These are phyloP conservation scores for Trypanosoma grayi DNA, from an alignment of 208 protist genomes.

Conservation along the genomic window DNA sequence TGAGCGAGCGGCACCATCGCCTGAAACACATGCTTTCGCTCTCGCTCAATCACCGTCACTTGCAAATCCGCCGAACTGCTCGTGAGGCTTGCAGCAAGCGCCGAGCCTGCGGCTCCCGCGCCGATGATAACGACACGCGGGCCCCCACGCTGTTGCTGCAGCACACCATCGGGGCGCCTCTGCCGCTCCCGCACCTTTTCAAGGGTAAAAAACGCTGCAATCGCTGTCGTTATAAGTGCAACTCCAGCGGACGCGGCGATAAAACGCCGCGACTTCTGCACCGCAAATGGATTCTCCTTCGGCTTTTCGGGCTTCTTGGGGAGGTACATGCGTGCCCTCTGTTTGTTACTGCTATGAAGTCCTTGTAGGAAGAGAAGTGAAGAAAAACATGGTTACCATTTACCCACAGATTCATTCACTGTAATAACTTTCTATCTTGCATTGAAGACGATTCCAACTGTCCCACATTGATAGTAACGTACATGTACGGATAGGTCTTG, in stretches of 20 bases:
- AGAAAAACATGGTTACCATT: too few species aligned
- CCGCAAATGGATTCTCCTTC: conserved; percentile 46
- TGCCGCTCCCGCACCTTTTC: conserved; percentile 42
- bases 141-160: conserved; percentile 25
- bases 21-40: conserved; percentile 57
- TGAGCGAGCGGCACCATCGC: conserved; percentile 65
- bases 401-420: too few species aligned
- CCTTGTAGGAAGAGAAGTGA: conserved; percentile 8
- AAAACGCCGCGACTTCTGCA: conserved; percentile 51
- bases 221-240: conserved; percentile 31
- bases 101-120: conserved; percentile 57
- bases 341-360: conserved; percentile 6
- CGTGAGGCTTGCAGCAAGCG: conserved; percentile 58
- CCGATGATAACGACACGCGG: conserved; percentile 79
- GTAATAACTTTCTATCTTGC: too few species aligned
- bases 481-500: neutral
- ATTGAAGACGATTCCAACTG: too few species aligned
- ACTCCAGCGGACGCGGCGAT: conserved; percentile 29
- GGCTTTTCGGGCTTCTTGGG: conserved; percentile 32
- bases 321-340: conserved; percentile 46
- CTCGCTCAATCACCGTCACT: conserved; percentile 81
- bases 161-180: conserved; percentile 28
- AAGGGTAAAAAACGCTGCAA: conserved; percentile 34
- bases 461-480: too few species aligned
- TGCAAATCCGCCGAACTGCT: conserved; percentile 42